These are phyloP conservation scores for Cercospora nicotianae DNA, from an alignment of 2,329 filamentous ascomycete genomes.

Conservation along the genomic window DNA sequence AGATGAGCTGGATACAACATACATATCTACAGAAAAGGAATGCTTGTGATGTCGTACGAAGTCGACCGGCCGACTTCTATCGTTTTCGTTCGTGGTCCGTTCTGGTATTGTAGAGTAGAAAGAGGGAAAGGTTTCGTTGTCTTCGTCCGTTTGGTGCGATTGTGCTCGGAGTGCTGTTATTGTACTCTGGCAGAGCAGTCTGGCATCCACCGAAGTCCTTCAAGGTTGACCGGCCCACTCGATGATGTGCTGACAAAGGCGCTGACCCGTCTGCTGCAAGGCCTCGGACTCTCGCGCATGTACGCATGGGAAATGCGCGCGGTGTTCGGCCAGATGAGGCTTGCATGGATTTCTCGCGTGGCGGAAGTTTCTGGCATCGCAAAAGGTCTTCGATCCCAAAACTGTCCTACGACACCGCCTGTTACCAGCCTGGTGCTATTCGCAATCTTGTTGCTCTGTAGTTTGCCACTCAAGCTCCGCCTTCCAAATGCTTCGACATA, in stretches of 20 bases:
- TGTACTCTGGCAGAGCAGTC: neutral
- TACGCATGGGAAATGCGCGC: neutral
- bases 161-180: neutral
- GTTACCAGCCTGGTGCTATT: neutral
- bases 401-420: neutral
- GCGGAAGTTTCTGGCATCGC: neutral
- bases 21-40: neutral
- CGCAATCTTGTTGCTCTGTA: neutral
- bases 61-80: neutral
- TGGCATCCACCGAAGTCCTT: neutral
- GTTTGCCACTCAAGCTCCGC: neutral
- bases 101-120: neutral
- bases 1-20: neutral
- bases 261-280: neutral
- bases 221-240: neutral
- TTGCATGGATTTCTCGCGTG: neutral
- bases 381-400: neutral
- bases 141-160: neutral
- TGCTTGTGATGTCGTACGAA: neutral
- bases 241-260: neutral
- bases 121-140: neutral
- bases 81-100: neutral
- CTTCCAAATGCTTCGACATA: conserved; percentile 30
- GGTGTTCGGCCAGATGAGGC: neutral
- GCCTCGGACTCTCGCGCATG: neutral